Conservation (phyloP, 1,284 basidiomycete genomes). For the Apiotrichum akiyoshidainum region DNA sequence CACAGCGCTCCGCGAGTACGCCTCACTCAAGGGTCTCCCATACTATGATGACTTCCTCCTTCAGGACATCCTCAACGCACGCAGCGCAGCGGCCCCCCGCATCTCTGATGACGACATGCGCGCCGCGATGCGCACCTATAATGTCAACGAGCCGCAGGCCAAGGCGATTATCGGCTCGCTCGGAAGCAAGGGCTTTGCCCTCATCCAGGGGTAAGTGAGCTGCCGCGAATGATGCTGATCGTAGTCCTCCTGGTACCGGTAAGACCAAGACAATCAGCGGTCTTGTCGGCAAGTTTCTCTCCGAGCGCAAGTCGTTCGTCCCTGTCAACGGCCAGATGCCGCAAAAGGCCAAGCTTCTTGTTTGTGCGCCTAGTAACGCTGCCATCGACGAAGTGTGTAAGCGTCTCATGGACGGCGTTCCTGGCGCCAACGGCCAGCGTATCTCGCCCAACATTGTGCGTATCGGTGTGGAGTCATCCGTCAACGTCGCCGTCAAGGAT, state of each 20-base stretch:
- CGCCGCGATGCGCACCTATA: slow-evolving; percentile 66
- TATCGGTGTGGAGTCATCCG: slow-evolving; percentile 73
- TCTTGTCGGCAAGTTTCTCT: slow-evolving; percentile 79
- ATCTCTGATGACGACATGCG: slow-evolving; percentile 61
- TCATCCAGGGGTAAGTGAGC: slow-evolving; percentile 84
- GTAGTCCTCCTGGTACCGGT: slow-evolving; percentile 92
- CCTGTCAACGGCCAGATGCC: slow-evolving; percentile 54
- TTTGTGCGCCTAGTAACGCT: slow-evolving; percentile 98
- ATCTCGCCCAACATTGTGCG: slow-evolving; percentile 77
- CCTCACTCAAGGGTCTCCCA: slow-evolving; percentile 74
- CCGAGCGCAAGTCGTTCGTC: slow-evolving; percentile 60
- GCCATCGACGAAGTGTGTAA: slow-evolving; percentile 95
- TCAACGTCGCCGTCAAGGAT: slow-evolving; percentile 80
- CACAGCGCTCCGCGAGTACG: slow-evolving; percentile 89
- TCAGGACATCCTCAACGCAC: slow-evolving; percentile 66
- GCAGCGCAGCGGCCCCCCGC: slow-evolving; percentile 56
- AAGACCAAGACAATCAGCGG: slow-evolving; percentile 98
- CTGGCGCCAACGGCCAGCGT: slow-evolving; percentile 59
- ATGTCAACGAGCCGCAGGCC: slow-evolving; percentile 92
- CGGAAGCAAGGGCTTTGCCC: slow-evolving; percentile 70
- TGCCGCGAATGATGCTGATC: neutral
- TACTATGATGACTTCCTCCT: slow-evolving; percentile 69
- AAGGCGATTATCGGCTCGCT: slow-evolving; percentile 79
- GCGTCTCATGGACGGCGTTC: slow-evolving; percentile 75
- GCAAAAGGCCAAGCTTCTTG: slow-evolving; percentile 70